Percentiles rank a stretch among this genome's conserved stretches.
These are phyloP conservation scores for Pichia sp. DNA, from an alignment of 1,139 yeast genomes.

Conservation along the genomic window DNA sequence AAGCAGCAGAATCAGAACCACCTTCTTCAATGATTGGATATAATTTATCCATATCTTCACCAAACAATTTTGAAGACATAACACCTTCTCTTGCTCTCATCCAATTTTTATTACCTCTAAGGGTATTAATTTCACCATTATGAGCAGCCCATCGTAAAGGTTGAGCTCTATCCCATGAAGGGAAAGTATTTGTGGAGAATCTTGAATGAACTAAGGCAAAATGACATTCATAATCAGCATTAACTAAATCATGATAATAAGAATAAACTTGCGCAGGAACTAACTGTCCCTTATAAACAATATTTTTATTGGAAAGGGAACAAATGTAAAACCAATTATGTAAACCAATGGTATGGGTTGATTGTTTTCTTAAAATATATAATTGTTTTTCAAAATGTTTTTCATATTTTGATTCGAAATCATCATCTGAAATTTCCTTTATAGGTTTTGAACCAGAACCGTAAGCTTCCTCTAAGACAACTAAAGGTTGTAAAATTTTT, in stretches of 20 bases:
- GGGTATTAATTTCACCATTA: slow-evolving; percentile 96
- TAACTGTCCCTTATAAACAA: slow-evolving; percentile 95
- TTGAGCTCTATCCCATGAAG: slow-evolving; percentile 99
- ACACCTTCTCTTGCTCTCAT: slow-evolving; percentile 99
- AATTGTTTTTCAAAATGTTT: slow-evolving; percentile 75
- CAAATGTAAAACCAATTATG: slow-evolving; percentile 98
- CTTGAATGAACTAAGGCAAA: slow-evolving; percentile 96
- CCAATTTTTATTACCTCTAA: slow-evolving; percentile 98
- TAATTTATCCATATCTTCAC: slow-evolving; percentile 83
- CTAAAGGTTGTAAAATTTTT: slow-evolving; percentile 77
- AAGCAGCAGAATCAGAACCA: slow-evolving; percentile 98
- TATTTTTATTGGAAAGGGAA: slow-evolving; percentile 80
- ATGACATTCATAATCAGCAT: slow-evolving; percentile 90
- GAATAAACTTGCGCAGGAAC: slow-evolving; percentile 95
- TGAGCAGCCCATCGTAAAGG: slow-evolving; percentile 97
- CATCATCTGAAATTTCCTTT: slow-evolving; percentile 39
- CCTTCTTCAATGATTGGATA: slow-evolving; percentile 98
- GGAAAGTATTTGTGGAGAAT: slow-evolving; percentile 96
- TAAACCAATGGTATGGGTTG: slow-evolving; percentile 84
- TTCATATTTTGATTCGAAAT: slow-evolving; percentile 52
- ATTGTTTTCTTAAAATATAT: slow-evolving; percentile 80
- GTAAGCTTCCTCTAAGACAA: slow-evolving; percentile 58
- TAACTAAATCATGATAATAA: slow-evolving; percentile 87
- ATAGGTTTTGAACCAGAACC: slow-evolving; percentile 34
- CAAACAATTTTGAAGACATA: slow-evolving; percentile 80